These are phyloP conservation scores for Arachnomyces sp. DNA, from an alignment of 2,329 filamentous ascomycete species.

Conservation along the genomic window DNA sequence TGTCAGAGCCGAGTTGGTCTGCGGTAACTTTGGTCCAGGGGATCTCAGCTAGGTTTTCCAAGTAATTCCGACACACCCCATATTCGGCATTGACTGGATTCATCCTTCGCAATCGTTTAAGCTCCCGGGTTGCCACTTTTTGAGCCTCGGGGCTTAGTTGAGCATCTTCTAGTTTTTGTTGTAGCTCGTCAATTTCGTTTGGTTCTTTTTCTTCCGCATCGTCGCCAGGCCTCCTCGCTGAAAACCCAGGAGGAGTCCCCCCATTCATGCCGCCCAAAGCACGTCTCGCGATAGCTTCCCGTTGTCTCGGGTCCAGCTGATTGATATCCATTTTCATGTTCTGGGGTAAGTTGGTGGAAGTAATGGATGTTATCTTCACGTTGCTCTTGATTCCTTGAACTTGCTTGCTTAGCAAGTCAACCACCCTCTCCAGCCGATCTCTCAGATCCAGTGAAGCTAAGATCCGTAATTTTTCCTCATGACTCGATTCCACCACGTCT, in stretches of 20 bases:
- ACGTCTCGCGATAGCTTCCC: conserved; percentile 36
- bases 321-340: conserved; percentile 51
- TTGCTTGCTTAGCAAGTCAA: conserved; percentile 76
- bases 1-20: conserved; percentile 76
- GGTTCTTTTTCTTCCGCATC: conserved; percentile 67
- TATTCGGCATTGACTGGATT: conserved; percentile 94
- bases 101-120: conserved; percentile 88
- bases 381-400: conserved; percentile 77
- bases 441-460: conserved; percentile 74
- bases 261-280: conserved; percentile 38
- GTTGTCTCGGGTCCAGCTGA: conserved; percentile 42
- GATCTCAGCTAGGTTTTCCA: conserved; percentile 89
- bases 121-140: conserved; percentile 83
- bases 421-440: conserved; percentile 69
- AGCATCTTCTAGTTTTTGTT: conserved; percentile 76
- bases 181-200: conserved; percentile 85
- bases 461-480: conserved; percentile 85
- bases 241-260: conserved; percentile 35
- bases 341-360: conserved; percentile 57
- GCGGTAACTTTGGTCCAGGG: conserved; percentile 82
- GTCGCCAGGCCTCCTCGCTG: conserved; percentile 39
- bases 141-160: conserved; percentile 74
- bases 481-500: conserved; percentile 76
- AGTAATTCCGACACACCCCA: conserved; percentile 83
- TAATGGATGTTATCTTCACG: conserved; percentile 75